A percentile compares a stretch with the other conserved stretches of the same genome.
Evolutionary conservation across 116 monocot species (phyloP).

Genomic region (Cymodocea nodosa): DNA sequence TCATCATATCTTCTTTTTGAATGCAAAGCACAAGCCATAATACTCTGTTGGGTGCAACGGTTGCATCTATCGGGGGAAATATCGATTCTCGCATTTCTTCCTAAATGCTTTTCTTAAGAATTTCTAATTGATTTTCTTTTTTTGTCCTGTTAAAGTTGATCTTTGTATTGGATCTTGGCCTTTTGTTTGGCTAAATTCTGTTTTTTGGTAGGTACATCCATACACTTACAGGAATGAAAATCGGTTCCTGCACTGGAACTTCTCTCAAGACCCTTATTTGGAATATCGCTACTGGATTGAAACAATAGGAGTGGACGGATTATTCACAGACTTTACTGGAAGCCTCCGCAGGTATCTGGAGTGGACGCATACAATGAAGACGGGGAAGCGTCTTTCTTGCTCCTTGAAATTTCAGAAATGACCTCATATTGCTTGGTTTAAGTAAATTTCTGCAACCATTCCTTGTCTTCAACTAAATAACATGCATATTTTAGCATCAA

Average conservation of each 20-base stretch:
- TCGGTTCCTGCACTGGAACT: slow-evolving; percentile 54
- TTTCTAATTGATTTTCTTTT: neutral
- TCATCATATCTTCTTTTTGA: neutral
- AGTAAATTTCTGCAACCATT: no score
- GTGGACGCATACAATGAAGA: slow-evolving; percentile 16
- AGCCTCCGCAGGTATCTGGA: slow-evolving; percentile 65
- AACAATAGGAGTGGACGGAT: slow-evolving; percentile 50
- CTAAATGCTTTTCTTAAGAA: no score
- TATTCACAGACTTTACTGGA: slow-evolving; percentile 84
- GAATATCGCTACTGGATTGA: slow-evolving; percentile 77
- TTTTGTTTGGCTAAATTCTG: neutral
- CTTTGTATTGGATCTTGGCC: neutral
- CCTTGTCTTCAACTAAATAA: no score
- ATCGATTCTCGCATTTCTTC: no score
- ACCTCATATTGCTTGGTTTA: neutral
- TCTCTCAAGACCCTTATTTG: slow-evolving; percentile 65
- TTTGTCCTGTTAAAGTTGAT: neutral
- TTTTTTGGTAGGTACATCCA: slow-evolving; percentile 55
- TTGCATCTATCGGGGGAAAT: neutral
- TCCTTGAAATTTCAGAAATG: slow-evolving; percentile 7
- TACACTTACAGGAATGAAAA: slow-evolving; percentile 93
- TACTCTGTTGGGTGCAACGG: neutral
- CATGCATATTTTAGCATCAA: no score
- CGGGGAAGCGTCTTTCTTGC: slow-evolving; percentile 5
- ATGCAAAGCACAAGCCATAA: neutral